A percentile compares a stretch with the other conserved stretches of the same genome.
Conservation (phyloP, 495 filamentous ascomycete species). For the Bathelium albidoporum region DNA sequence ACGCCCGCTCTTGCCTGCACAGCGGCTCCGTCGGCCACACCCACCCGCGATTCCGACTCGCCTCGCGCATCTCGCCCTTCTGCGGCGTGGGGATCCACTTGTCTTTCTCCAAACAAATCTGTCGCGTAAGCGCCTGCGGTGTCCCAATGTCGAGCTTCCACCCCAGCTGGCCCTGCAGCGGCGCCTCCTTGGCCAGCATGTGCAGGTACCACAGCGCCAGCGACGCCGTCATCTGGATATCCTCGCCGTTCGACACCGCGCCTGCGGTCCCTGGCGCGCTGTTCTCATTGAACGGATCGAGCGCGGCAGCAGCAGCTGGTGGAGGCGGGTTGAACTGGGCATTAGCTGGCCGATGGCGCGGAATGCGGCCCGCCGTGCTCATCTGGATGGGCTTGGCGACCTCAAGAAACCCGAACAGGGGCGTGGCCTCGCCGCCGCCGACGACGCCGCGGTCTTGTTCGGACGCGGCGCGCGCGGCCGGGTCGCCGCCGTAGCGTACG, state of each 20-base stretch:
- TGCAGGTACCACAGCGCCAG: conserved; percentile 68
- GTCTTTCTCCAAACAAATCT: conserved; percentile 60
- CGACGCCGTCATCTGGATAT: conserved; percentile 54
- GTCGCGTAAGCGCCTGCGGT: conserved; percentile 63
- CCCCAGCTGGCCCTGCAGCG: conserved; percentile 52
- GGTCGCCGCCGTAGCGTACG: conserved; percentile 46
- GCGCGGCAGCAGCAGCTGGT: no score
- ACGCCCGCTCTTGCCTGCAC: conserved; percentile 41
- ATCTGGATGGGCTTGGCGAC: conserved; percentile 52
- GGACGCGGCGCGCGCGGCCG: conserved; percentile 8
- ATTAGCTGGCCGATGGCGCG: conserved; percentile 16
- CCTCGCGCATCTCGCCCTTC: conserved; percentile 70
- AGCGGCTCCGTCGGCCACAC: conserved; percentile 67
- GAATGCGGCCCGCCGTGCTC: conserved; percentile 28
- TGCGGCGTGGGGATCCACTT: conserved; percentile 81
- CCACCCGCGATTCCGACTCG: conserved; percentile 75
- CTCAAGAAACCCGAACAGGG: conserved; percentile 79
- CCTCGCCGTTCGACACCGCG: conserved; percentile 28
- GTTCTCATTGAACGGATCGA: not conserved
- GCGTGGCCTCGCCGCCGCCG: conserved; percentile 36
- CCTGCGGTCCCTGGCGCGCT: conserved; percentile 14
- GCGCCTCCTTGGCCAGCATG: conserved; percentile 70
- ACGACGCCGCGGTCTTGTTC: conserved; percentile 48
- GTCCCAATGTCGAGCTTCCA: conserved; percentile 74
- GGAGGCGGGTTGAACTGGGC: conserved; percentile 39